A percentile compares a stretch with the other conserved stretches of the same genome.
Evolutionary conservation across 805 yeast genomes (phyloP).

Genomic region (Metschnikowia shivogae): DNA sequence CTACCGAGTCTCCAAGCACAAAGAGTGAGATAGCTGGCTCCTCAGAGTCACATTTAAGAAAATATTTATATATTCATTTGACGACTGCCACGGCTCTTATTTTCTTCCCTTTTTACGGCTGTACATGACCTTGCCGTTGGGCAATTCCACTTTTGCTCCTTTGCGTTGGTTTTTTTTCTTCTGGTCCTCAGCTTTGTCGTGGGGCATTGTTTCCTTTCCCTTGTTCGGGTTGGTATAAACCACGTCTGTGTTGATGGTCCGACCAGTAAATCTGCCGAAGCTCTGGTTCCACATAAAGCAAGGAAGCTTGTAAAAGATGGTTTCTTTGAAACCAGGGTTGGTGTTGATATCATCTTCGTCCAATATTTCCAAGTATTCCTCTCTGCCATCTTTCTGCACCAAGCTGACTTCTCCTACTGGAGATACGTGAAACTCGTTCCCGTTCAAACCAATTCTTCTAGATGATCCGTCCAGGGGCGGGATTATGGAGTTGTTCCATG

Average conservation of each 20-base stretch:
- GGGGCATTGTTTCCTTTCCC: constrained; percentile 10
- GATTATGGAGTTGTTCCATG: constrained; percentile 51
- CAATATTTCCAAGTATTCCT: constrained; percentile 31
- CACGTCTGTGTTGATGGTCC: constrained; percentile 17
- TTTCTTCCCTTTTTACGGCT: constrained; percentile 16
- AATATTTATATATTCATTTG: constrained; percentile 1
- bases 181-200: constrained; percentile 1
- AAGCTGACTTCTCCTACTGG: constrained; percentile 52
- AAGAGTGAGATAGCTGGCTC: constrained; percentile 14
- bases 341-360: constrained; percentile 45
- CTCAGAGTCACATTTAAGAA: not conserved
- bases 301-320: constrained; percentile 42
- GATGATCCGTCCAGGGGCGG: constrained; percentile 50
- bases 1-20: constrained; percentile 40
- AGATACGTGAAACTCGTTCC: constrained; percentile 52
- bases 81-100: constrained; percentile 1
- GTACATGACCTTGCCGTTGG: constrained; percentile 58
- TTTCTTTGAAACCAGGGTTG: constrained; percentile 48
- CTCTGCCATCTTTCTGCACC: constrained; percentile 40
- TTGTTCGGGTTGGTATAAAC: constrained; percentile 13
- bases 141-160: constrained; percentile 48
- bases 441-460: constrained; percentile 42
- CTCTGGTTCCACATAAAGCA: constrained; percentile 41
- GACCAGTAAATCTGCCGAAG: constrained; percentile 33
- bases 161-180: constrained; percentile 12